phyloP scores from a whole-genome alignment of 805 yeast genomes.

The Ogataea philodendri region DNA sequence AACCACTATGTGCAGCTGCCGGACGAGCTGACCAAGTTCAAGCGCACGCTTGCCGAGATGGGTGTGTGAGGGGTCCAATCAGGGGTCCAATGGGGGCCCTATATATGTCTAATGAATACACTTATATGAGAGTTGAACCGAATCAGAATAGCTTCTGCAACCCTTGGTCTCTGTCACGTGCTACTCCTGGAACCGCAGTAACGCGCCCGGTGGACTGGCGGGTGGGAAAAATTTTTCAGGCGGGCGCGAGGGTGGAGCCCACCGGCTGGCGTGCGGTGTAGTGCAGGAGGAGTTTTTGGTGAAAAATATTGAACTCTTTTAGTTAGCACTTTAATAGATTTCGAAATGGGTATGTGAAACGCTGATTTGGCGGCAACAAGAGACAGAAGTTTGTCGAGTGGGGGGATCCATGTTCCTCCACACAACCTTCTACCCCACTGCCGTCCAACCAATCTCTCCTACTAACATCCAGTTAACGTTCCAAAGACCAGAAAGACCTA shows the following conservation, averaged over 20 bases:
- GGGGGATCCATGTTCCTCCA: too few relatives aligned
- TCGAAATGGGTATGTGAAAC: slow-evolving; percentile 23
- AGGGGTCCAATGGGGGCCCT: too few relatives aligned
- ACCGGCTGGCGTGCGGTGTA: slow-evolving; percentile 4
- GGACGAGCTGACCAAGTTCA: slow-evolving; percentile 30
- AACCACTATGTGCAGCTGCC: slow-evolving; percentile 37
- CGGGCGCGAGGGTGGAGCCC: neutral
- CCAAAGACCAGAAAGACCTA: slow-evolving; percentile 99
- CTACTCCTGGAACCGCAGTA: slow-evolving; percentile 8
- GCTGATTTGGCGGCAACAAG: neutral
- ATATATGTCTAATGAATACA: slow-evolving; percentile 2
- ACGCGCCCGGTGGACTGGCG: neutral
- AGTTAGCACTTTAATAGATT: slow-evolving; percentile 11
- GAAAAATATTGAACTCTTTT: slow-evolving; percentile 10
- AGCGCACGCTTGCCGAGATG: slow-evolving; percentile 14
- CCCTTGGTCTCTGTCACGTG: slow-evolving; percentile 7
- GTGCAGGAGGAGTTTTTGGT: slow-evolving; percentile 4
- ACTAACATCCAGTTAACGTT: slow-evolving; percentile 78
- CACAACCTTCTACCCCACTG: too few relatives aligned
- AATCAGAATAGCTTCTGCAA: neutral
- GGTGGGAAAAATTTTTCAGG: neutral
- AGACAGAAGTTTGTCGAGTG: neutral
- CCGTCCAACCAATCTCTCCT: neutral
- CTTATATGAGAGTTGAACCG: neutral
- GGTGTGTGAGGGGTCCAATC: too few relatives aligned